Base-by-base conservation (phyloP, 768 basidiomycete species). In the Butyriboletus loyo region DNA sequence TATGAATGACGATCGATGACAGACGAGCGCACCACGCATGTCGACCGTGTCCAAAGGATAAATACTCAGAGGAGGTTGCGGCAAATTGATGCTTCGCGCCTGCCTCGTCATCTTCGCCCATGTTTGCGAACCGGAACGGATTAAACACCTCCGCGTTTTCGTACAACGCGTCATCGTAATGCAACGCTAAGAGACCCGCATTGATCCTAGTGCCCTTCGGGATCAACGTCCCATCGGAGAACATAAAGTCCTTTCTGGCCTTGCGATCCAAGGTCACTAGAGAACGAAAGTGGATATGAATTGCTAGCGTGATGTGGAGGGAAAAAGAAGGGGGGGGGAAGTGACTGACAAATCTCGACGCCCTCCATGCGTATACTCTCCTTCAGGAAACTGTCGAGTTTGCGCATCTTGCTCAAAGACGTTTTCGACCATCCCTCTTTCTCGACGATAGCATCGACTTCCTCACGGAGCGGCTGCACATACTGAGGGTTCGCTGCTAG, bases 151-250 rank as follows among this genome's bases (percentile, higher is more conserved):
- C n/a, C n/a, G n/a, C n/a, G n/a, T n/a, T n/a, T n/a, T n/a, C n/a
- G n/a, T n/a, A n/a, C n/a, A n/a, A n/a, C n/a, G n/a, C 13, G 25
- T 32, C 32, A 24, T 64, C 63, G 4, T 36, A 28, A 31, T 71
- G 58, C 41, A 42, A 7, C 5, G 31, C 22, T 13, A 37, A 3
- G 13, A 36, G 8, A 0, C 38, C 43, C 2, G 38, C 50, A 1
- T 24, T 24, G 32, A 55, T 34, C 39, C 38, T 65, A 19, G 63
- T 60, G 15, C 69, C 74, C 24, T 57, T 55, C 1, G 72, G 74
- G 10, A 72, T 43, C 21, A 66, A 51, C 6, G 67, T 72, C 13
- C 72, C 73, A 42, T 74, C 70, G 0, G 72, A 71, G 50, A 75
- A 65, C 5, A 62, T 67, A 59, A 67, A 56, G 46, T 67, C 60